These are phyloP conservation scores for Chenopodium suecicum DNA, from an alignment of 148 eudicot species.

Conservation along the genomic window DNA sequence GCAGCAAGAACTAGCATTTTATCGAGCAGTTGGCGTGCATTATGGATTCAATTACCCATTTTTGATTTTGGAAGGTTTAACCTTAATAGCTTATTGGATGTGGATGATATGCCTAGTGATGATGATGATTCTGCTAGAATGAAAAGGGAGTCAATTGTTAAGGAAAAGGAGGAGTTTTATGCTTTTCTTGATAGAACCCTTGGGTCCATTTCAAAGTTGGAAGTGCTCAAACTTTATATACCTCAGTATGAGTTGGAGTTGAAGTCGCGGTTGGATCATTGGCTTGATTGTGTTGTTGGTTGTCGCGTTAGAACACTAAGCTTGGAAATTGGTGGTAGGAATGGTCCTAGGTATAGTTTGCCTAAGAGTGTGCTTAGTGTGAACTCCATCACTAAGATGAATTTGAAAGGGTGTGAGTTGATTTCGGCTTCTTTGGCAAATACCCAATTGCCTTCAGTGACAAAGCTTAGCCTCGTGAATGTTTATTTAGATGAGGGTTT, in stretches of 20 bases:
- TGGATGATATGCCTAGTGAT: background rate
- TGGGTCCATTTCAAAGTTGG: slow-evolving; percentile 2
- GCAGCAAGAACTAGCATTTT: slow-evolving; percentile 11
- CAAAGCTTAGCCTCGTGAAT: background rate
- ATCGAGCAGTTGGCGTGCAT: slow-evolving; percentile 21
- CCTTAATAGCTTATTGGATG: background rate
- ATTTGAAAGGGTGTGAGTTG: slow-evolving; percentile 7
- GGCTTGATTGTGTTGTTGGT: slow-evolving; percentile 17
- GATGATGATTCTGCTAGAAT: background rate
- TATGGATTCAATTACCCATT: background rate
- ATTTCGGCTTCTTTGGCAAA: slow-evolving; percentile 8
- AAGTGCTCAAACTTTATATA: background rate
- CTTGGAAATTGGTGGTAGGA: background rate
- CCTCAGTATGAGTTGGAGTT: slow-evolving; percentile 9
- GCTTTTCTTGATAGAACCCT: slow-evolving; percentile 18
- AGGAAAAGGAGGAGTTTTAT: background rate
- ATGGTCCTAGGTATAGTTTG: slow-evolving; percentile 4
- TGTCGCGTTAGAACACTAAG: background rate
- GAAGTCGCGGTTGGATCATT: slow-evolving; percentile 6
- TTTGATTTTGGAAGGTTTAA: background rate
- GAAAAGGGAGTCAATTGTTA: background rate
- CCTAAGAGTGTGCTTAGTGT: slow-evolving; percentile 12
- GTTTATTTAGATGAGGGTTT: background rate
- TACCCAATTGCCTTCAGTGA: background rate
- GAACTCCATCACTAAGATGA: slow-evolving; percentile 6